Evolutionary conservation across 176 grass and related monocot genomes (phyloP).

Genomic region (Rhynchospora tenuis): DNA sequence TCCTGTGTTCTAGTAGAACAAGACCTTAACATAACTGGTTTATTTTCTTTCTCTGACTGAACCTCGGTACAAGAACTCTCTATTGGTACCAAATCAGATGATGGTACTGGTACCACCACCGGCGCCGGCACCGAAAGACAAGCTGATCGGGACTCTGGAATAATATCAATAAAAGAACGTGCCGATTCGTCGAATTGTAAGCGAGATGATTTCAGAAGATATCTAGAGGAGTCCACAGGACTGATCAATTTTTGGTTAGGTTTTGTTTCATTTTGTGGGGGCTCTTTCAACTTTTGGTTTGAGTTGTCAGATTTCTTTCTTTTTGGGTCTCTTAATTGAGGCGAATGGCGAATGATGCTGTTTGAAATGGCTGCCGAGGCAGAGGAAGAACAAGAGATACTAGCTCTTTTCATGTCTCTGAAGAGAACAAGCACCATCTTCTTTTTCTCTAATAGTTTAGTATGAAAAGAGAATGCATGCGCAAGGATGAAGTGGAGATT

Average conservation of each 20-base stretch:
- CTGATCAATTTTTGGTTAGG: slow-evolving; percentile 18
- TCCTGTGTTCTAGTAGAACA: slow-evolving; percentile 36
- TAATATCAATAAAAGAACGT: slow-evolving; percentile 33
- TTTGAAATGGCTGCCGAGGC: slow-evolving; percentile 44
- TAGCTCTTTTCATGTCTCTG: slow-evolving; percentile 51
- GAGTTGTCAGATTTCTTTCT: slow-evolving; percentile 16
- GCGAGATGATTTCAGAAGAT: slow-evolving; percentile 73
- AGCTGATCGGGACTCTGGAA: not conserved
- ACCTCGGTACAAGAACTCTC: not conserved
- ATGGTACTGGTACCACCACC: not conserved
- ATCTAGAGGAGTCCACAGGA: slow-evolving; percentile 56
- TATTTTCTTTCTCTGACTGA: slow-evolving; percentile 5
- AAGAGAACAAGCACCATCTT: slow-evolving; percentile 50
- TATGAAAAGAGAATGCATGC: slow-evolving; percentile 7
- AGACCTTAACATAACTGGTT: slow-evolving; percentile 25
- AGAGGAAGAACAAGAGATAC: slow-evolving; percentile 62
- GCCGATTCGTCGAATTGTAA: slow-evolving; percentile 31
- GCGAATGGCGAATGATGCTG: slow-evolving; percentile 47
- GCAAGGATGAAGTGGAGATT: not conserved
- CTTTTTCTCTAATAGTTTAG: not conserved
- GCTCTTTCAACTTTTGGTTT: not conserved
- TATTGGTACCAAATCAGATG: not conserved
- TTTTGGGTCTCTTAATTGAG: slow-evolving; percentile 37
- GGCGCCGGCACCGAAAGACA: not conserved
- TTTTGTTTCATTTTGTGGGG: not conserved